phyloP scores from a whole-genome alignment of 2,329 filamentous ascomycete species.

The Coniochaeta sp. region DNA sequence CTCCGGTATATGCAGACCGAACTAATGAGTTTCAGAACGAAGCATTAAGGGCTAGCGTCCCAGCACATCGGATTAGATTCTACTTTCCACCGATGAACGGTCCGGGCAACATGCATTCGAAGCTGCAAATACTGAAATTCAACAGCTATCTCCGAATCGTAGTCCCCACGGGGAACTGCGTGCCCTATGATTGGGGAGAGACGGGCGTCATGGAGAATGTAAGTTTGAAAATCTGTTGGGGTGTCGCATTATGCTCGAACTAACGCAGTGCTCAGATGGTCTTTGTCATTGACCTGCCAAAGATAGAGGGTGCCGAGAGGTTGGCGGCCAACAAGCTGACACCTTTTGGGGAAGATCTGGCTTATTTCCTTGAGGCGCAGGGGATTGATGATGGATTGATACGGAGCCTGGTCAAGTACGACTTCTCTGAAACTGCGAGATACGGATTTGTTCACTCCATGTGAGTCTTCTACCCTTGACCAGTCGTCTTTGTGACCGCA shows the following conservation, averaged over 20 bases:
- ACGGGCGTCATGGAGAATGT: slow-evolving; percentile 79
- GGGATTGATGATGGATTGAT: slow-evolving; percentile 58
- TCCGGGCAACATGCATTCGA: slow-evolving; percentile 81
- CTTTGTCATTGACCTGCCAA: slow-evolving; percentile 88
- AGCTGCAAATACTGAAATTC: slow-evolving; percentile 85
- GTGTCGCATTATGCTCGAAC: not conserved
- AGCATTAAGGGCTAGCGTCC: slow-evolving; percentile 40
- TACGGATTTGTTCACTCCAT: slow-evolving; percentile 83
- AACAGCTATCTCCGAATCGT: slow-evolving; percentile 66
- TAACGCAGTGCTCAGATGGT: slow-evolving; percentile 45
- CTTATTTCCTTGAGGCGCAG: slow-evolving; percentile 61
- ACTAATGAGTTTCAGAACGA: slow-evolving; percentile 30
- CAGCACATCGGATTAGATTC: slow-evolving; percentile 49
- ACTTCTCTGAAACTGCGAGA: slow-evolving; percentile 65
- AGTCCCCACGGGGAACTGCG: slow-evolving; percentile 80
- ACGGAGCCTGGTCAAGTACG: slow-evolving; percentile 65
- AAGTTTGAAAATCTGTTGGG: slow-evolving; percentile 14
- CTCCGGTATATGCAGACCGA: not conserved
- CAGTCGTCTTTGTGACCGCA: not conserved
- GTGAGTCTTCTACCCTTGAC: slow-evolving; percentile 36
- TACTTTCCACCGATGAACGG: slow-evolving; percentile 80
- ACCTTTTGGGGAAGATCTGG: slow-evolving; percentile 61
- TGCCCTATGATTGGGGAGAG: slow-evolving; percentile 85
- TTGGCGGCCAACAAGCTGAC: slow-evolving; percentile 26
- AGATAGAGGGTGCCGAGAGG: slow-evolving; percentile 29